Base-by-base conservation (phyloP, 305 asterid genomes). In the Fraxinus platypoda region DNA sequence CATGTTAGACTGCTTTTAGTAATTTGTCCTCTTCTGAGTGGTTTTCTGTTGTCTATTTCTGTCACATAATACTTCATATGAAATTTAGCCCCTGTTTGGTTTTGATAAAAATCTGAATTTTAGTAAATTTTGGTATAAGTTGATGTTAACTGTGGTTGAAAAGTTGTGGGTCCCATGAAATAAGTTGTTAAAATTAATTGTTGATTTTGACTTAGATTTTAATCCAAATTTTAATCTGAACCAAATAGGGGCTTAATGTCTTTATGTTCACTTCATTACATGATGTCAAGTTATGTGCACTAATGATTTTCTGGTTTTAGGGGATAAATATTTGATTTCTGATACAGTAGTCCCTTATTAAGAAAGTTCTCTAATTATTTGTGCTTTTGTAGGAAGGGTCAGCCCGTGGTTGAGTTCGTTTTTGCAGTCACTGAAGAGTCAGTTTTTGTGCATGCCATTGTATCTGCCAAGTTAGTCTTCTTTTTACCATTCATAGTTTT, bases 391-490 rank as follows among this genome's bases (percentile, higher is more conserved):
- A 97, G 99, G 97, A 92, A 89, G 89, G 98, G 97, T 49, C 98
- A 97, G 84, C 99, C 98, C 77, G 97, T 97, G 89, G 89, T 90
- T 46, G 99, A 97, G 90, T 94, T 94, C 88, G 87, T 97, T 83
- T 97, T 97, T 91, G 90, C 97, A 68, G 98, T 98, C 43, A 91
- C 98, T 0, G 98, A 97, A 85, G 99, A 97, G 87, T 90, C 98
- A 72, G 90, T 97, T 81, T 97, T 93, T 74, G 98, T 91, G 84
- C 99, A 97, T 82, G 98, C 92, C 81, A 89, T 94, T 78, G 87
- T 97, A 86, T 93, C 98, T 90, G 94, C 97, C 35, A 97, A 92
- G 99, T 94, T 84, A 77, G 97, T 87, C 31, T 76, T 81, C 78
- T 59, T 19, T 43, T 64, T 31, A 49, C 11, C 75, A 21, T 82